phyloP scores from a whole-genome alignment of 225 moss, liverwort and hornwort genomes.

The Takakia lepidozioides region DNA sequence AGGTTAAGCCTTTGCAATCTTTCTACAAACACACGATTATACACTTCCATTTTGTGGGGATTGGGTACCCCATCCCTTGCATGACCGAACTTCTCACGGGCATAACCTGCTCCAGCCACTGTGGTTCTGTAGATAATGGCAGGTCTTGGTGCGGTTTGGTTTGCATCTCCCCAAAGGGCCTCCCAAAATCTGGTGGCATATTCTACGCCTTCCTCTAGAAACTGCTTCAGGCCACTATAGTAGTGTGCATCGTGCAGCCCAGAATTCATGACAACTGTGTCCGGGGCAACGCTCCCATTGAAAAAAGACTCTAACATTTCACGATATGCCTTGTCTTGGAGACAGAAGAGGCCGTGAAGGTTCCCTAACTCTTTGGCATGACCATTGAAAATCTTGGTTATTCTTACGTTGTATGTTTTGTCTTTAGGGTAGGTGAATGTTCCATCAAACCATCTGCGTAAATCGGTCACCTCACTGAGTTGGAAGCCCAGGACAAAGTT shows the following conservation, averaged over 20 bases:
- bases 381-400: slow-evolving; percentile 58
- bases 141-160: slow-evolving; percentile 5
- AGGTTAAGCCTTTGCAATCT: slow-evolving; percentile 19
- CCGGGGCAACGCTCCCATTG: slow-evolving; percentile 22
- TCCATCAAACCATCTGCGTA: slow-evolving; percentile 50
- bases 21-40: slow-evolving; percentile 46
- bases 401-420: slow-evolving; percentile 10
- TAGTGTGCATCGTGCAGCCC: slow-evolving; percentile 62
- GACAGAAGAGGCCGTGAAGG: slow-evolving; percentile 32
- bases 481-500: slow-evolving; percentile 38
- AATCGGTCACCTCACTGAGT: slow-evolving; percentile 11
- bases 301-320: slow-evolving; percentile 33
- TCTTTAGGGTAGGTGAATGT: slow-evolving; percentile 22
- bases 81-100: slow-evolving; percentile 19
- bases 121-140: slow-evolving; percentile 36
- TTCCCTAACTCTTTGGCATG: slow-evolving; percentile 36
- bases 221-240: slow-evolving; percentile 16
- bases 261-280: slow-evolving; percentile 68
- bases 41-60: slow-evolving; percentile 51
- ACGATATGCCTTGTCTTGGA: slow-evolving; percentile 15
- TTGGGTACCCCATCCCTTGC: slow-evolving; percentile 51
- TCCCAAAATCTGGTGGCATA: slow-evolving; percentile 45
- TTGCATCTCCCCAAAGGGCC: slow-evolving; percentile 18
- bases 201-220: slow-evolving; percentile 40
- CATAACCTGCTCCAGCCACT: slow-evolving; percentile 31